Evolutionary conservation across 768 basidiomycete species (phyloP).

Genomic region (Pleurotus tuoliensis): DNA sequence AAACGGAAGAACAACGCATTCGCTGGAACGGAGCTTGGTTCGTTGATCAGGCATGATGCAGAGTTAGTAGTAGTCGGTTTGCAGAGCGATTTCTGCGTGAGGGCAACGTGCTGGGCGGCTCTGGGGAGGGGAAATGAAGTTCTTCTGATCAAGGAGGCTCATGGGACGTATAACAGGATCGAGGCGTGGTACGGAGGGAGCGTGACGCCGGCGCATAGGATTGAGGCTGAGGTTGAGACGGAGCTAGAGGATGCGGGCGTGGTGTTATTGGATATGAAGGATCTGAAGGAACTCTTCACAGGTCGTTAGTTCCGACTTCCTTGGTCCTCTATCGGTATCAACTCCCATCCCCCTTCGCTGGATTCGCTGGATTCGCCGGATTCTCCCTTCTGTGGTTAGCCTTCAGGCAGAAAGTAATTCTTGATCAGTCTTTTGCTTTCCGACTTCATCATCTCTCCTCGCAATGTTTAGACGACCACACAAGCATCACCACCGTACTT

Average conservation of each 20-base stretch:
- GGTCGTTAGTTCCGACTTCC: conserved; percentile 34
- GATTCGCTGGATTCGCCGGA: too few species aligned
- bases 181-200: conserved; percentile 60
- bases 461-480: too few species aligned
- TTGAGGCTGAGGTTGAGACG: conserved; percentile 59
- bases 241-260: conserved; percentile 71
- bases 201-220: conserved; percentile 43
- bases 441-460: too few species aligned
- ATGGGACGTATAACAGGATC: conserved; percentile 64
- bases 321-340: too few species aligned
- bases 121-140: conserved; percentile 64
- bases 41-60: conserved; percentile 46
- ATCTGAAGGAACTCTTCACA: conserved; percentile 54
- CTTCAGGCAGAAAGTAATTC: too few species aligned
- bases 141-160: conserved; percentile 57
- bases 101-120: conserved; percentile 59
- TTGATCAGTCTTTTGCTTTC: too few species aligned
- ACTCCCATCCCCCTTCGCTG: too few species aligned
- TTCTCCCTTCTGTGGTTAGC: too few species aligned
- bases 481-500: too few species aligned
- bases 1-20: conserved; percentile 73
- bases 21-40: conserved; percentile 49
- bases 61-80: conserved; percentile 66
- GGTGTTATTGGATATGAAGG: conserved; percentile 61
- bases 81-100: conserved; percentile 62